A percentile compares a stretch with the other conserved stretches of the same genome.
Evolutionary conservation across 176 grass and related monocot genomes (phyloP).

Genomic region (Elaeis guineensis): DNA sequence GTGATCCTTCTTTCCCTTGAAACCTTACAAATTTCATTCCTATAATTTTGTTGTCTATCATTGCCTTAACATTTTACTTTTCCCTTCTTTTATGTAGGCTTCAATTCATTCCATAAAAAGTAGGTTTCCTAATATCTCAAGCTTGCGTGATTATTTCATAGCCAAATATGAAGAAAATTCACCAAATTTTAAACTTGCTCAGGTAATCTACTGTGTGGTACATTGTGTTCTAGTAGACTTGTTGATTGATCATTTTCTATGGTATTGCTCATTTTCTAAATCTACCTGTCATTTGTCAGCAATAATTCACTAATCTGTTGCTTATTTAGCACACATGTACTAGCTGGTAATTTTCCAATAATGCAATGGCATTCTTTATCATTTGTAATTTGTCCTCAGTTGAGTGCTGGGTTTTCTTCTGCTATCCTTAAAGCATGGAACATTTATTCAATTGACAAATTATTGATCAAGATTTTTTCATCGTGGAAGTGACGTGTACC

Average conservation of each 20-base stretch:
- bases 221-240: too few relatives aligned
- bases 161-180: conserved; percentile 99
- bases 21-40: conserved; percentile 1
- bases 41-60: conserved; percentile 17
- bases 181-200: conserved; percentile 89
- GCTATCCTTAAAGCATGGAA: not conserved
- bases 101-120: conserved; percentile 99
- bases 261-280: too few relatives aligned
- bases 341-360: too few relatives aligned
- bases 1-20: conserved; percentile 21
- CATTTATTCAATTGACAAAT: not conserved
- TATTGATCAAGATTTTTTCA: not conserved
- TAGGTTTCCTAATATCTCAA: conserved; percentile 81
- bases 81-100: conserved; percentile 40
- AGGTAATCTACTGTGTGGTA: conserved; percentile 32
- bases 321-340: too few relatives aligned
- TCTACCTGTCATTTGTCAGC: too few relatives aligned
- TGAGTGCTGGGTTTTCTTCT: too few relatives aligned
- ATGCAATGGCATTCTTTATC: too few relatives aligned
- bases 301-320: too few relatives aligned
- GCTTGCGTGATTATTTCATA: conserved; percentile 74
- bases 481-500: not conserved
- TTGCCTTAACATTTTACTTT: conserved; percentile 6
- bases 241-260: too few relatives aligned
- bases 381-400: too few relatives aligned